Conservation (phyloP, 441 rosid species). For the Populus hybrid region DNA sequence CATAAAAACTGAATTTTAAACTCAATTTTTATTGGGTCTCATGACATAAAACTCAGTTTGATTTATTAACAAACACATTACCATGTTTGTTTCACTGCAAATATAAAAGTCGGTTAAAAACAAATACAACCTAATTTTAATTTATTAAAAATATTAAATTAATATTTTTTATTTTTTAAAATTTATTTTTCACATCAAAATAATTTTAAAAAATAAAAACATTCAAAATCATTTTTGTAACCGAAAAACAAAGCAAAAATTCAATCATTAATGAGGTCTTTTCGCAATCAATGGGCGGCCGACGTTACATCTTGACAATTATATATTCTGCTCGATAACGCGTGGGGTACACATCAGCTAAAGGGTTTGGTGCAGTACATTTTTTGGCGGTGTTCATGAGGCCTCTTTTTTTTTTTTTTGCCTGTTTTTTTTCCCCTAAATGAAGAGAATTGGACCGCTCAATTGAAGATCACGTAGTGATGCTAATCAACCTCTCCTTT, state of each 20-base stretch:
- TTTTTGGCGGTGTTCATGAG: not conserved
- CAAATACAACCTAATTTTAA: too few relatives aligned
- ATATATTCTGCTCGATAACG: not conserved
- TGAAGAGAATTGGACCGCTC: not conserved
- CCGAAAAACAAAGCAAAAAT: too few relatives aligned
- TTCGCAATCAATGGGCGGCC: slow-evolving; percentile 10
- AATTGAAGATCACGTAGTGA: not conserved
- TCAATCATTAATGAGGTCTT: not conserved
- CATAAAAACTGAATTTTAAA: too few relatives aligned
- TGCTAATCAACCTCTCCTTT: not conserved
- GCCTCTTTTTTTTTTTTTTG: not conserved
- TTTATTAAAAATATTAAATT: too few relatives aligned
- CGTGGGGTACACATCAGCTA: not conserved
- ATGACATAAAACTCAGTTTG: accelerated
- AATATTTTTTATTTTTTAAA: too few relatives aligned
- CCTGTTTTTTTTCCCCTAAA: not conserved
- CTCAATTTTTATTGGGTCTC: too few relatives aligned
- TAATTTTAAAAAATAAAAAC: too few relatives aligned
- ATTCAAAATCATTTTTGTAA: too few relatives aligned
- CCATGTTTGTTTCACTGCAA: too few relatives aligned
- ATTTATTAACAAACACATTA: too few relatives aligned
- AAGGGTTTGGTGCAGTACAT: not conserved
- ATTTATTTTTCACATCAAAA: too few relatives aligned
- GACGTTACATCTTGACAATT: not conserved
- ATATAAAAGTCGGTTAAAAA: too few relatives aligned